Percentiles rank a stretch among this genome's conserved stretches.
phyloP scores from a whole-genome alignment of 164 flowering plant genomes.

The Sedum album region DNA sequence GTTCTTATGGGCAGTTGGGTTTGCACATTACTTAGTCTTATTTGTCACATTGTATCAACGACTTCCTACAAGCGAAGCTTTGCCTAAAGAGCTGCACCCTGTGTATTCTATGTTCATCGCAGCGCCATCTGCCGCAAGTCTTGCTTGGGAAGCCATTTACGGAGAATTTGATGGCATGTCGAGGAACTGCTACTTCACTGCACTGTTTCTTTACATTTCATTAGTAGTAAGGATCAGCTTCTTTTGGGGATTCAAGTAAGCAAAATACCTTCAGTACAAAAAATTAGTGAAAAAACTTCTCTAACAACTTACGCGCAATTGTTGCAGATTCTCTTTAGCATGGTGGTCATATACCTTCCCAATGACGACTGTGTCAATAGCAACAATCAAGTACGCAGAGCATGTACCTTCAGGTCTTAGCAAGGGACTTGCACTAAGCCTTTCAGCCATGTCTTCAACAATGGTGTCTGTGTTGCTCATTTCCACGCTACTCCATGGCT shows the following conservation, averaged over 20 bases:
- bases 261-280: conserved; percentile 20
- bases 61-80: conserved; percentile 75
- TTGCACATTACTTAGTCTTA: conserved; percentile 83
- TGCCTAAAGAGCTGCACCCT: conserved; percentile 96
- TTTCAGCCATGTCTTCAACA: conserved; percentile 77
- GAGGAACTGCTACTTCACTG: conserved; percentile 83
- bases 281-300: neutral
- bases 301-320: neutral
- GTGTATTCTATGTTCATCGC: conserved; percentile 98
- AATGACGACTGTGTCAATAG: conserved; percentile 90
- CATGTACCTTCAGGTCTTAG: conserved; percentile 41
- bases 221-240: conserved; percentile 77
- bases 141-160: conserved; percentile 84
- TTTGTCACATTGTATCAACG: conserved; percentile 92
- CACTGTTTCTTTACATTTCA: conserved; percentile 69
- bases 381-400: conserved; percentile 76
- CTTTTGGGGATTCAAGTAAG: conserved; percentile 85
- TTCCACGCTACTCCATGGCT: conserved; percentile 85
- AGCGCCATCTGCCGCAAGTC: conserved; percentile 86
- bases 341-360: conserved; percentile 99
- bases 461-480: conserved; percentile 69
- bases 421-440: conserved; percentile 56
- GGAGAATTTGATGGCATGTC: conserved; percentile 69
- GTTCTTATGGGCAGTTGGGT: conserved; percentile 91
- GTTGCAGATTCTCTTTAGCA: conserved; percentile 83